phyloP scores from a whole-genome alignment of 2,329 filamentous ascomycete genomes.

The Talaromyces atroroseus region DNA sequence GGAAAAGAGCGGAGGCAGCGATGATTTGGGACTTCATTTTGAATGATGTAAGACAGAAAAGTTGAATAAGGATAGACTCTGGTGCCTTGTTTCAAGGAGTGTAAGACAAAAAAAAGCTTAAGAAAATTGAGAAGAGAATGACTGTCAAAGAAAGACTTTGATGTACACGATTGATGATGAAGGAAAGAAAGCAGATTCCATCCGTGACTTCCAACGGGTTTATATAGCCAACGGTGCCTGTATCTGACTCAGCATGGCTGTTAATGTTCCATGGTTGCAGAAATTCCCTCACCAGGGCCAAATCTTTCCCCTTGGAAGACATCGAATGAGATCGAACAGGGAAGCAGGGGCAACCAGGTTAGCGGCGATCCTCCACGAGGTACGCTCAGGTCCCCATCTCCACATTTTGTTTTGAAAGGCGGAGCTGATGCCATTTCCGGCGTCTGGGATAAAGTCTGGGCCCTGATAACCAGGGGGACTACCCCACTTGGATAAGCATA shows the following conservation, averaged over 20 bases:
- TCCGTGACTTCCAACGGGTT: not conserved
- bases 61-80: not conserved
- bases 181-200: not conserved
- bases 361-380: conserved; percentile 8
- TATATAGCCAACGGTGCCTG: not conserved
- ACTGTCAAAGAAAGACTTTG: conserved; percentile 1
- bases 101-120: not conserved
- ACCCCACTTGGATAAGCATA: no score
- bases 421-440: conserved; percentile 6
- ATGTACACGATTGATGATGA: not conserved
- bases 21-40: conserved; percentile 13
- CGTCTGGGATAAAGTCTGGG: not conserved
- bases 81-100: not conserved
- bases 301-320: not conserved
- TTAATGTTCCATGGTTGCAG: not conserved
- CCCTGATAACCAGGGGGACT: not conserved
- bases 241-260: conserved; percentile 1
- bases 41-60: not conserved
- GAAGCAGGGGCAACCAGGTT: not conserved
- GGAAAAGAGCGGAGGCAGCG: conserved; percentile 7
- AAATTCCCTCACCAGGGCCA: conserved; percentile 3
- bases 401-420: not conserved
- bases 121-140: not conserved
- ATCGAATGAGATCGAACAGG: not conserved
- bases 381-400: conserved; percentile 7